phyloP scores from a whole-genome alignment of 441 rosid genomes.

The Mallotus japonicus region DNA sequence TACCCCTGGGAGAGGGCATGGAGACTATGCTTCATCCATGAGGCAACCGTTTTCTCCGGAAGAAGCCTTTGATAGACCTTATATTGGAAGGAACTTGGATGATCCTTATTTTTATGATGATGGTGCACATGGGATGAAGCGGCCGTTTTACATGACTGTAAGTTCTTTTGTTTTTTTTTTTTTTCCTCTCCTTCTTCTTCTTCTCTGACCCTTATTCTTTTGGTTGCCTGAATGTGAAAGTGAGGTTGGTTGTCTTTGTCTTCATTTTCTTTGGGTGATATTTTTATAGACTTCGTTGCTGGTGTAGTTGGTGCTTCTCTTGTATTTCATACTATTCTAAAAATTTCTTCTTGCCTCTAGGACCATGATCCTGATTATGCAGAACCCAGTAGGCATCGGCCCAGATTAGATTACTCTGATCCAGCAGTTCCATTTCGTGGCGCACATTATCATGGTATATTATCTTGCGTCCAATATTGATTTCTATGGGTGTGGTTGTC shows the following conservation, averaged over 20 bases:
- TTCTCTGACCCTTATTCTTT: background rate
- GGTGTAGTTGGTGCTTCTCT: background rate
- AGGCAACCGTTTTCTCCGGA: conserved; percentile 49
- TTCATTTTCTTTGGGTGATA: background rate
- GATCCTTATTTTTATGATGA: conserved; percentile 47
- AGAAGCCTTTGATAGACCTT: conserved; percentile 44
- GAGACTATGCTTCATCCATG: conserved; percentile 34
- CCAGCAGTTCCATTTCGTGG: conserved; percentile 39
- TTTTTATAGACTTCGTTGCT: conserved; percentile 1
- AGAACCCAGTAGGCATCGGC: conserved; percentile 46
- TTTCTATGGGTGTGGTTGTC: conserved; percentile 10
- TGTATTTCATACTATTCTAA: conserved; percentile 11
- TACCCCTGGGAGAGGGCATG: conserved; percentile 35
- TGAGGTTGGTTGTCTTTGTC: background rate
- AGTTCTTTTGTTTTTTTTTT: conserved; percentile 9
- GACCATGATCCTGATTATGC: conserved; percentile 48
- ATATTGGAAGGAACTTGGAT: conserved; percentile 40
- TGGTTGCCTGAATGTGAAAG: background rate
- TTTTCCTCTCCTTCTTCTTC: background rate
- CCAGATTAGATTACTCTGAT: conserved; percentile 46
- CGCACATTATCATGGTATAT: conserved; percentile 43
- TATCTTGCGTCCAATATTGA: background rate
- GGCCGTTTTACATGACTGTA: conserved; percentile 52
- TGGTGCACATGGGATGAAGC: conserved; percentile 43
- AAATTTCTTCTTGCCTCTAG: conserved; percentile 29